phyloP scores from a whole-genome alignment of 192 early-diverging fungal species.

The Backusella australiensis region DNA sequence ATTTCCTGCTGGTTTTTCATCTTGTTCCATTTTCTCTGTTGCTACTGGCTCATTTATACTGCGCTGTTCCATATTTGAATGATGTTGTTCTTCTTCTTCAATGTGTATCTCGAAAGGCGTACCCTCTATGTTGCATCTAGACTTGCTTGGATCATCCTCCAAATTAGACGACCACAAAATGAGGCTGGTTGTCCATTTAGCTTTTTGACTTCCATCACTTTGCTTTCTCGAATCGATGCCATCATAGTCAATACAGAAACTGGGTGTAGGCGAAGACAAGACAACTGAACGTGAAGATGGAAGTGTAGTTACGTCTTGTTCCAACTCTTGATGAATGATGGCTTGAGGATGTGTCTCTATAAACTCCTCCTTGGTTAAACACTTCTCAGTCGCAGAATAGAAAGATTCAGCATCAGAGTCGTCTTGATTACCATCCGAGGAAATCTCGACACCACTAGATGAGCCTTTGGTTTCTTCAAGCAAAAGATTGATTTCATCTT shows the following conservation, averaged over 20 bases:
- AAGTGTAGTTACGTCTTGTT: not conserved
- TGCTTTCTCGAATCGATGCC: not conserved
- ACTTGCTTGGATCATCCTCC: not conserved
- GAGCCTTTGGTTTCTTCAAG: not conserved
- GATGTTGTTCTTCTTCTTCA: not conserved
- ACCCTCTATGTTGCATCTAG: not conserved
- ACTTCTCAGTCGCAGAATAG: not conserved
- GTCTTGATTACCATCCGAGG: not conserved
- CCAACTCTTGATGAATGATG: not conserved
- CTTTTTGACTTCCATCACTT: conserved; percentile 18
- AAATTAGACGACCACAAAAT: conserved; percentile 2
- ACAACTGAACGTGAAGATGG: not conserved
- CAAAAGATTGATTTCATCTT: not conserved
- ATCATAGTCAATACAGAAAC: not conserved
- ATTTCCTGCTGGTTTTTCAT: not conserved
- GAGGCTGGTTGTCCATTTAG: conserved; percentile 1
- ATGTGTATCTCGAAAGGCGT: not conserved
- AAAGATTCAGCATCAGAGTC: not conserved
- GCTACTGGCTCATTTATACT: not conserved
- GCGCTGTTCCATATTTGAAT: no score
- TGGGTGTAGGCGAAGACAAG: not conserved
- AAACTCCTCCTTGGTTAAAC: not conserved
- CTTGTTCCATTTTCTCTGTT: not conserved
- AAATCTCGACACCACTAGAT: not conserved
- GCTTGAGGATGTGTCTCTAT: not conserved